Base-by-base conservation (phyloP, 768 basidiomycete genomes). In the Boletus vermiculosoides region DNA sequence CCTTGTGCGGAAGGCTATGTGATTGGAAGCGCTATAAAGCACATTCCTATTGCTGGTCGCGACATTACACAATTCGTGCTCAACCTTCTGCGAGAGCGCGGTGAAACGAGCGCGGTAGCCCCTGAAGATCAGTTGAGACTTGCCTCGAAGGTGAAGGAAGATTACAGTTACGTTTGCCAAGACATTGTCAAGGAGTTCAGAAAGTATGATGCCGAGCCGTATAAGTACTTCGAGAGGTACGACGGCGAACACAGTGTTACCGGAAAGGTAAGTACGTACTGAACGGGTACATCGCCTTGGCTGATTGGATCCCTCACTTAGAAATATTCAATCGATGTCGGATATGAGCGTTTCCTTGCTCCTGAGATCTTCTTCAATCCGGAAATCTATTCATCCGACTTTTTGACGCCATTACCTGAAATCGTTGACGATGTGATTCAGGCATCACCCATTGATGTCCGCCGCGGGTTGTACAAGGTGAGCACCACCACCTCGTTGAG, bases 311-410 rank as follows among this genome's bases (percentile, higher is more conserved):
- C 1, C 20, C 23, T 37, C 40, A 33, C 23, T 28, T 55, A 95
- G 94, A 92, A 94, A 90, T 98, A 99, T 76, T 73, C 81, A 20
- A 78, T 98, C 47, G 96, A 99, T 66, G 86, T 99, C 56, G 97
- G 97, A 20, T 98, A 98, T 74, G 97, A 98, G 73, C 93, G 97
- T 25, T 99, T 99, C 83, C 86, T 98, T 51, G 97, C 96, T 6
- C 95, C 97, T 6, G 97, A 98, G 73, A 97, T 98, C 66, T 98
- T 98, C 79, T 98, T 98, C 83, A 98, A 98, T 77, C 97, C 97
- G 15, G 96, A 99, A 73, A 98, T 99, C 63, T 91, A 90, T 73
- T 97, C 94, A 0, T 95, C 93, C 40, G 96, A 98, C 73, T 98
- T 98, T 81, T 74, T 99, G 60, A 98, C 95, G 5, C 97, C 97